Percentiles rank a stretch among this genome's conserved stretches.
phyloP scores from a whole-genome alignment of 1,284 basidiomycete species.

The Xerocomus tenax region DNA sequence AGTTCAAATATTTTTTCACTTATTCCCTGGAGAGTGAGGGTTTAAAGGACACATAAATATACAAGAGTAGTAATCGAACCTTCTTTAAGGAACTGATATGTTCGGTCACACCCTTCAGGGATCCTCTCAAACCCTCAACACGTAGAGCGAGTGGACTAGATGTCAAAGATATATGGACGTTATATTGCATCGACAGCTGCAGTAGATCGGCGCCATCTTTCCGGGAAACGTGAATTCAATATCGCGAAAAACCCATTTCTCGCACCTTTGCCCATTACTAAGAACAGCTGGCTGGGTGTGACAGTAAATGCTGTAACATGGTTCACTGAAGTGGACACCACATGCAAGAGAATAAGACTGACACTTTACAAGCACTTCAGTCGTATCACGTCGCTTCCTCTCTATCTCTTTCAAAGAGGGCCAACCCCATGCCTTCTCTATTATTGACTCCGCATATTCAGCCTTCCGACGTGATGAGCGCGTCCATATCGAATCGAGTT shows the following conservation, averaged over 20 bases:
- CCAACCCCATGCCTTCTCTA: slow-evolving; percentile 62
- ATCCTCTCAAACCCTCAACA: slow-evolving; percentile 48
- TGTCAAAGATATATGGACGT: slow-evolving; percentile 54
- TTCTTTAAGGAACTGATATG: slow-evolving; percentile 42
- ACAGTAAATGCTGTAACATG: slow-evolving; percentile 45
- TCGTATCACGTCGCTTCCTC: slow-evolving; percentile 43
- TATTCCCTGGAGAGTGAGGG: slow-evolving; percentile 37
- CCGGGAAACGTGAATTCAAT: slow-evolving; percentile 4
- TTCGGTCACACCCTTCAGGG: slow-evolving; percentile 38
- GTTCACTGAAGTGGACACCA: slow-evolving; percentile 2
- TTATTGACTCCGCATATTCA: slow-evolving; percentile 47
- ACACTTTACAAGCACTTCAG: slow-evolving; percentile 47
- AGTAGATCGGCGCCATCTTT: slow-evolving; percentile 59
- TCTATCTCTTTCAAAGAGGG: slow-evolving; percentile 49
- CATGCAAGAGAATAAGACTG: slow-evolving; percentile 21
- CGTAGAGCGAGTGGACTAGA: slow-evolving; percentile 48
- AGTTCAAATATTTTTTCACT: slow-evolving; percentile 42
- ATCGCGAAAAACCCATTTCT: background rate
- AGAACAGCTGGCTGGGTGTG: slow-evolving; percentile 52
- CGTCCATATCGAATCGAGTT: slow-evolving; percentile 31
- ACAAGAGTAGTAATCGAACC: slow-evolving; percentile 29
- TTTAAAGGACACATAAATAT: background rate
- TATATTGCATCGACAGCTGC: slow-evolving; percentile 48
- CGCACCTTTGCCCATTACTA: slow-evolving; percentile 64
- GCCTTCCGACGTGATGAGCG: slow-evolving; percentile 35